Base-by-base conservation (phyloP, 2,329 filamentous ascomycete genomes). In the Knufia petricola region DNA sequence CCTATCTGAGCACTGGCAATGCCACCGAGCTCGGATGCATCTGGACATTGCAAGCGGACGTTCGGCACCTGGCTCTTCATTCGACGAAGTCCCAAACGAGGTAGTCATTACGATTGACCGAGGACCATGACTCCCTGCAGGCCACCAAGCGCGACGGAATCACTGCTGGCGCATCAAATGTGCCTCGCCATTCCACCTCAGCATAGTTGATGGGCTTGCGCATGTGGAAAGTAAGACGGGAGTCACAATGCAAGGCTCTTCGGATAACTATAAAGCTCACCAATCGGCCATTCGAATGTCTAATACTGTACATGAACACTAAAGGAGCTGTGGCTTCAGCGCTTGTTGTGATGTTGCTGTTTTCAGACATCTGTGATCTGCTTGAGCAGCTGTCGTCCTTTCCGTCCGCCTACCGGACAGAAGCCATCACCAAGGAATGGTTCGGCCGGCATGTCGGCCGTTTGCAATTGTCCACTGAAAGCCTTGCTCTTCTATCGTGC, bases 401-500 rank as follows among this genome's bases (percentile, higher is more conserved):
- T 15, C 17, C 12, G 12, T 21, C 38, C 15, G 38, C 38, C 38
- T 13, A 41, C 21, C 15, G 21, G 21, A 24, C 38, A 41, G 38
- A 41, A 24, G 17, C 21, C 21, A 66, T 64, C 3, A 71, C 87
- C 31, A 60, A 68, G 7, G 63, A 70, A 24, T 95, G 88, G 88
- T 92, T 94, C 64, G 61, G 63, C 12, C 66, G 70, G 1, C 77
- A 94, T 61, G 76, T 77, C 3, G 63, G 64, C 12, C 13, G 68
- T 81, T 60, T 69, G 72, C 0, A 67, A 76, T 6, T 69, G 75
- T 26, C 78, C 77, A 1, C 69, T 81, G 17, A 41, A 58, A 69
- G 73, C 1, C 68, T 77, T 1, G 82, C 85, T 2, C 66, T 95
- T 1, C 69, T 94, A 0, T 89, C 84, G 1, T 82, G 82, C 2